A percentile compares a stretch with the other conserved stretches of the same genome.
Conservation (phyloP, 225 moss, liverwort and hornwort species). For the Ulota crispa region DNA sequence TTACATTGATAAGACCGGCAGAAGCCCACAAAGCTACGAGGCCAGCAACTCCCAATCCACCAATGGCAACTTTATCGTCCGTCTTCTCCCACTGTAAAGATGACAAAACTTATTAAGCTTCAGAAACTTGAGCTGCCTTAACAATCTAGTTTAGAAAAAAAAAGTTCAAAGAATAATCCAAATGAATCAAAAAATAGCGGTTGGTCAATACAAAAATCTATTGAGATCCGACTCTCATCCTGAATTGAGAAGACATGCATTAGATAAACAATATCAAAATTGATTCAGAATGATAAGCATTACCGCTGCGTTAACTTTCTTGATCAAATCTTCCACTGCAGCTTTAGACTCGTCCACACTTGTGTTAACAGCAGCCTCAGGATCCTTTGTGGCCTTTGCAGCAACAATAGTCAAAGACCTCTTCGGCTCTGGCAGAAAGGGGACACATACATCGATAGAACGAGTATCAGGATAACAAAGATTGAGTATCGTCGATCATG, state of each 20-base stretch:
- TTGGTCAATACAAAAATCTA: neutral
- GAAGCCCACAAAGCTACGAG: conserved; percentile 75
- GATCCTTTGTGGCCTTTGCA: conserved; percentile 61
- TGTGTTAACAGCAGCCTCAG: conserved; percentile 41
- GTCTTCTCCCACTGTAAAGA: conserved; percentile 80
- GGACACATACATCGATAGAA: neutral
- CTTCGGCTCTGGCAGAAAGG: conserved; percentile 46
- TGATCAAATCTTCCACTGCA: conserved; percentile 54
- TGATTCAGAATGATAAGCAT: neutral
- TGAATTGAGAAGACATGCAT: neutral
- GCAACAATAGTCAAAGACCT: conserved; percentile 58
- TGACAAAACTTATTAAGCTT: neutral
- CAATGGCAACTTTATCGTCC: conserved; percentile 87
- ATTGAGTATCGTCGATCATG: neutral
- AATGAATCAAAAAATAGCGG: neutral
- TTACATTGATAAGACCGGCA: conserved; percentile 69
- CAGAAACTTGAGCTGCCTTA: neutral
- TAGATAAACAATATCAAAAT: conserved; percentile 8
- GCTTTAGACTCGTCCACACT: conserved; percentile 39
- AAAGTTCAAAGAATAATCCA: neutral
- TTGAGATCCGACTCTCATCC: neutral
- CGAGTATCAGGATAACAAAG: neutral
- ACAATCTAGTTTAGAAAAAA: neutral
- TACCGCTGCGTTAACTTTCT: conserved; percentile 60
- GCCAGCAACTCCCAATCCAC: conserved; percentile 66